Evolutionary conservation across 2,329 filamentous ascomycete species (phyloP), one percentile per base, ranked within the genome.

Genomic region (Elsinoe perseae): DNA sequence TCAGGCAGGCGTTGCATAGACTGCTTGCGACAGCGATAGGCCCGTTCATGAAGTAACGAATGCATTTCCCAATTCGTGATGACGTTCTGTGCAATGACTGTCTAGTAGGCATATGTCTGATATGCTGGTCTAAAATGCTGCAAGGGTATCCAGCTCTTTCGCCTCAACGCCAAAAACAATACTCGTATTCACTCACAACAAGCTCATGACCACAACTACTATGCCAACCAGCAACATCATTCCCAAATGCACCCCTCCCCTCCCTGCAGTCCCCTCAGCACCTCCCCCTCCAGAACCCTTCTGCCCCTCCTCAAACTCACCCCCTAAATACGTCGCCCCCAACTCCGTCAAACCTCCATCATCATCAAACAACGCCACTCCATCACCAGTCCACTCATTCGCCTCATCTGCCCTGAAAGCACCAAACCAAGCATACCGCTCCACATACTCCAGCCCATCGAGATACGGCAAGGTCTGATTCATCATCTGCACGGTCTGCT

Each of bases 291-390:
- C 16, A 9, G 2, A 9, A 5, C 40, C 40, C 40, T 43, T 43
- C 40, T 43, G 40, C 16, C 40, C 40, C 40, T 10, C 40, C 40
- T 43, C 40, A 43, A 43, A 43, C 18, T 20, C 40, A 3, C 25
- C 20, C 9, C 40, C 40, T 21, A 44, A 44, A 44, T 23, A 44
- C 40, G 20, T 44, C 40, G 40, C 40, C 40, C 21, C 40, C 21
- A 44, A 27, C 4, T n/a, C 20, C 20, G 40, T 44, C 40, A 44
- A 44, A 18, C 40, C 40, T 20, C 40, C 40, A 43, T 43, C 18
- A 23, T 43, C 40, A 43, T 43, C 40, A 43, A 43, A 43, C 40
- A 43, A 43, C 40, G 40, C 40, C 40, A 43, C 40, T 20, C 40
- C 40, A 43, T 43, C 40, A 2, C 40, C 40, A 3, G 40, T 43